phyloP scores from a whole-genome alignment of 2,329 filamentous ascomycete genomes.

The Cordyceps javanica region DNA sequence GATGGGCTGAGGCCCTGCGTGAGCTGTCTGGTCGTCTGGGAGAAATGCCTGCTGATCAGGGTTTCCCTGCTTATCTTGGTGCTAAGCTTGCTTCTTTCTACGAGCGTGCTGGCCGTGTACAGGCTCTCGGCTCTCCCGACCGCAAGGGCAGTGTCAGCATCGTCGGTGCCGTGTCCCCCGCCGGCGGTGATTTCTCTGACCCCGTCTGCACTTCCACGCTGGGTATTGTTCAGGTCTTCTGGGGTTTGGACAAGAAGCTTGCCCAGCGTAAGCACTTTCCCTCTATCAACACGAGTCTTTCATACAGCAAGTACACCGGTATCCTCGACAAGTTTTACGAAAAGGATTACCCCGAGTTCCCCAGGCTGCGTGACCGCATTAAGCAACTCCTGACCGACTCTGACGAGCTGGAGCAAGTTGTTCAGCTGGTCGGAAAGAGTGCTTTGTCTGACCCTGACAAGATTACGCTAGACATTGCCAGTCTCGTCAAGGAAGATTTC shows the following conservation, averaged over 20 bases:
- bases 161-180: conserved; percentile 93
- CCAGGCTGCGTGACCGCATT: conserved; percentile 84
- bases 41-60: conserved; percentile 99
- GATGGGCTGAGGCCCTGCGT: conserved; percentile 97
- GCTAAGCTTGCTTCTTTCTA: conserved; percentile 99
- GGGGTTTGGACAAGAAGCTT: conserved; percentile 99
- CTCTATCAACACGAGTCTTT: conserved; percentile 89
- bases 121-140: conserved; percentile 80
- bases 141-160: conserved; percentile 92
- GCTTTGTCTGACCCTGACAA: conserved; percentile 95
- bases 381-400: conserved; percentile 90
- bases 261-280: conserved; percentile 99
- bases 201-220: conserved; percentile 91
- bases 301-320: conserved; percentile 93
- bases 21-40: conserved; percentile 97
- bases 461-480: conserved; percentile 91
- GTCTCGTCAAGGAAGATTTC: conserved; percentile 95
- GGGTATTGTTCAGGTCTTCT: conserved; percentile 98
- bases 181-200: conserved; percentile 98
- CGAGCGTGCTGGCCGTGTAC: conserved; percentile 88
- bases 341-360: conserved; percentile 90
- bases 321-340: conserved; percentile 91
- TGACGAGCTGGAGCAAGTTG: conserved; percentile 96
- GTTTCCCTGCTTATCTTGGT: conserved; percentile 95
- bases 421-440: conserved; percentile 96